phyloP scores from a whole-genome alignment of 345 rosid genomes.

The Iberis pinnata region DNA sequence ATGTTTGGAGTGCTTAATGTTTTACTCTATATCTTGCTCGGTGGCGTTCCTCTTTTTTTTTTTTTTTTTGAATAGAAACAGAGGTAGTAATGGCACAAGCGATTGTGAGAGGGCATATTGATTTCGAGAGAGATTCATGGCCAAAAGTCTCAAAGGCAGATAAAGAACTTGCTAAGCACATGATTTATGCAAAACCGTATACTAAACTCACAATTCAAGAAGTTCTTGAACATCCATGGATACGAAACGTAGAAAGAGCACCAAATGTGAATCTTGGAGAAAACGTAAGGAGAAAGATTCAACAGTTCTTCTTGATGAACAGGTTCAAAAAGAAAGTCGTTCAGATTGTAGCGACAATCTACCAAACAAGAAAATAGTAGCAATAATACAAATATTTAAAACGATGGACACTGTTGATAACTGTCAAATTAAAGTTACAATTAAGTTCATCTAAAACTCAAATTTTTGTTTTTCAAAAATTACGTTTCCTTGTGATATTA shows the following conservation, averaged over 20 bases:
- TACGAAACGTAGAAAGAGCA: conserved; percentile 48
- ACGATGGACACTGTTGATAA: conserved; percentile 78
- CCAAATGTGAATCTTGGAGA: conserved; percentile 68
- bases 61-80: conserved; percentile 80
- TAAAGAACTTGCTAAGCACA: conserved; percentile 46
- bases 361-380: conserved; percentile 52
- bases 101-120: conserved; percentile 47
- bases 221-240: conserved; percentile 77
- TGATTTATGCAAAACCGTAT: conserved; percentile 74
- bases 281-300: conserved; percentile 63
- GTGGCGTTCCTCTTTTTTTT: conserved; percentile 91
- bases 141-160: conserved; percentile 67
- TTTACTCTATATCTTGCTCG: conserved; percentile 67
- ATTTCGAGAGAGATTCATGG: conserved; percentile 76
- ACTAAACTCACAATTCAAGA: conserved; percentile 48
- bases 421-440: too few species aligned
- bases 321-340: conserved; percentile 93
- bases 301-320: conserved; percentile 80
- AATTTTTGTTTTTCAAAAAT: too few species aligned
- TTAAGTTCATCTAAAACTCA: too few species aligned
- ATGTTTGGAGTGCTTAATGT: conserved; percentile 80
- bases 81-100: conserved; percentile 85
- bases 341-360: conserved; percentile 83
- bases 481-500: too few species aligned
- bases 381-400: conserved; percentile 48